Base-by-base conservation (phyloP, 805 yeast genomes). In the Ogataea saltuana region DNA sequence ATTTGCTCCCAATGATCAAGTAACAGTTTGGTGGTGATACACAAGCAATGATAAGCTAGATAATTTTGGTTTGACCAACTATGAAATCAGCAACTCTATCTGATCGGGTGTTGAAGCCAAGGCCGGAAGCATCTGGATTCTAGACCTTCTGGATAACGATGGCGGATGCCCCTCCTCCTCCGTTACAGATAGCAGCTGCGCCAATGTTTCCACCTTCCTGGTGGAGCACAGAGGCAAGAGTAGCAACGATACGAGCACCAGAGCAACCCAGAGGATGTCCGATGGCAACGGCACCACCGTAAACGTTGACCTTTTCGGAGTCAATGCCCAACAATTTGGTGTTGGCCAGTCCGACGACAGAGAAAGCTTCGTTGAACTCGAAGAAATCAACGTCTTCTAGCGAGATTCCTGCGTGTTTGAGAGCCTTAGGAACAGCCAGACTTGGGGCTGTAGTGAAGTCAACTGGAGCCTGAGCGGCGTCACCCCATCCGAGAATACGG, bases 121-220 rank as follows among this genome's bases (percentile, higher is more conserved):
- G 19, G 12, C 15, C 21, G 12, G n/a, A 6, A 10, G 18, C 12
- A 30, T 39, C 22, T 13, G 23, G 26, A 21, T 17, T 21, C 27
- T 41, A 76, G 33, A 80, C 60, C 58, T 74, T 80, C 73, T 90
- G 96, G 58, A 93, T 78, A 49, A 93, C 88, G 59, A 93, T 74
- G 19, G 98, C 83, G 44, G 96, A 85, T 38, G 97, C 98, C 65
- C 99, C 99, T 65, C 99, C 99, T 61, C 99, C 99, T 74, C 99
- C 99, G 68, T 93, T 93, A 78, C 99, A 93, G 63, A 93, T 84
- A 66, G 88, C 97, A 59, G 97, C 97, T 54, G 81, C 88, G 66
- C 99, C 99, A 55, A 82, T 67, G 71, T 84, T 88, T 56, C 91
- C 95, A 43, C 69, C 69, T 74, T 93, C 98, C 72, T 91, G 97